Percentiles rank a stretch among this genome's conserved stretches.
phyloP scores from a whole-genome alignment of 2,329 filamentous ascomycete species.

The Colletotrichum sojae region DNA sequence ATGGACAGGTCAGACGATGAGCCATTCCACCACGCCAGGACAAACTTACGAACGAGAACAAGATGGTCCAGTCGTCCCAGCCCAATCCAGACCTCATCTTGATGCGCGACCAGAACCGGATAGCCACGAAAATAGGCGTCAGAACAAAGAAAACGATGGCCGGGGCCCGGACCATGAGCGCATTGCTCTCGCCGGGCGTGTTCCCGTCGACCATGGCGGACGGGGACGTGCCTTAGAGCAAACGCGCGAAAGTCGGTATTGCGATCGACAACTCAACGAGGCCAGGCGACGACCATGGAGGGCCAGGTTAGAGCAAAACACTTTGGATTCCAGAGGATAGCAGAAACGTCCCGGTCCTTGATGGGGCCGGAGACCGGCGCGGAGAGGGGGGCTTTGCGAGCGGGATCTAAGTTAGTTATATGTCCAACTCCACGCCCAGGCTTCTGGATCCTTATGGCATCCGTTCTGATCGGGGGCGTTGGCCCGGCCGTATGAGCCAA shows the following conservation, averaged over 20 bases:
- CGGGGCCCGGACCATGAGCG: slow-evolving; percentile 54
- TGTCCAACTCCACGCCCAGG: slow-evolving; percentile 22
- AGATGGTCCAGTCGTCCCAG: slow-evolving; percentile 59
- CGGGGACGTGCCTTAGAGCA: not conserved
- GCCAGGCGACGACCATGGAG: not conserved
- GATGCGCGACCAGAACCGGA: slow-evolving; percentile 58
- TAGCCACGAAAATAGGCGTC: slow-evolving; percentile 56
- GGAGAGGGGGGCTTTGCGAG: not conserved
- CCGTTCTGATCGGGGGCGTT: not conserved
- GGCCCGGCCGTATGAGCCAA: slow-evolving; percentile 1
- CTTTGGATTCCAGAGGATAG: not conserved
- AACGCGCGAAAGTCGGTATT: not conserved
- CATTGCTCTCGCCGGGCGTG: slow-evolving; percentile 52
- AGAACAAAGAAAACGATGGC: slow-evolving; percentile 59
- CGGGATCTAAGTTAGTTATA: slow-evolving; percentile 25
- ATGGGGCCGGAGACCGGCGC: not conserved
- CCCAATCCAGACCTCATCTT: slow-evolving; percentile 54
- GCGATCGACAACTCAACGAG: not conserved
- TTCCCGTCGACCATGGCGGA: slow-evolving; percentile 48
- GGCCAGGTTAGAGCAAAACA: slow-evolving; percentile 5
- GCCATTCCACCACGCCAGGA: rapidly evolving
- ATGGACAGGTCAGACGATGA: not conserved
- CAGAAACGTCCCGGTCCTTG: not conserved
- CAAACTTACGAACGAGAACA: slow-evolving; percentile 56
- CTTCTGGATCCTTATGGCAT: not conserved